phyloP scores from a whole-genome alignment of 169 alveolate species.

The Babesia bigemina region DNA sequence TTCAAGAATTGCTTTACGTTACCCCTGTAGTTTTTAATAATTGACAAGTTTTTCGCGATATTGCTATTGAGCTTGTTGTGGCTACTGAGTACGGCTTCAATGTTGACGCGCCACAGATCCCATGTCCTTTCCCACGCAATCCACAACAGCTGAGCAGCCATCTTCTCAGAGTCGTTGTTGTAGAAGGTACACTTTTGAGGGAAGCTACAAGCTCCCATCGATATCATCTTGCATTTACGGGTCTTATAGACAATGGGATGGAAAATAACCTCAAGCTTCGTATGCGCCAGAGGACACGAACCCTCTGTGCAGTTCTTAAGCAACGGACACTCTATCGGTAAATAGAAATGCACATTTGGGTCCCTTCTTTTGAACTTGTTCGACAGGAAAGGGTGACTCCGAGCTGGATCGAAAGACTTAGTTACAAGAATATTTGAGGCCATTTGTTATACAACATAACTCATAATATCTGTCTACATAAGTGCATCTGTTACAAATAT shows the following conservation, averaged over 20 bases:
- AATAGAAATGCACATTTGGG: slow-evolving; percentile 76
- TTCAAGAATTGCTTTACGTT: not conserved
- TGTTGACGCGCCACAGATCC: slow-evolving; percentile 70
- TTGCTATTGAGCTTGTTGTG: not conserved
- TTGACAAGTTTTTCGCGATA: not conserved
- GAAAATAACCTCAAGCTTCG: slow-evolving; percentile 81
- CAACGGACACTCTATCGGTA: slow-evolving; percentile 84
- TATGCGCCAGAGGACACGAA: slow-evolving; percentile 81
- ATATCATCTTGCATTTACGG: slow-evolving; percentile 77
- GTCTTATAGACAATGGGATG: slow-evolving; percentile 84
- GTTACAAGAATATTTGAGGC: slow-evolving; percentile 62
- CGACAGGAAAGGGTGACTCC: slow-evolving; percentile 67
- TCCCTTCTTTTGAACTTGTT: slow-evolving; percentile 76
- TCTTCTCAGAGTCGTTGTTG: slow-evolving; percentile 67
- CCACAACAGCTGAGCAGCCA: slow-evolving; percentile 71
- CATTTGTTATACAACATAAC: too few species aligned
- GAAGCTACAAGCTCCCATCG: slow-evolving; percentile 69
- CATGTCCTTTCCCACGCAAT: slow-evolving; percentile 71
- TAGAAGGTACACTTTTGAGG: slow-evolving; percentile 74
- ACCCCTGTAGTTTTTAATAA: slow-evolving; percentile 9
- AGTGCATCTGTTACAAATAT: too few species aligned
- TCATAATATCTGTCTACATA: too few species aligned
- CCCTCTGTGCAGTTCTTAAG: slow-evolving; percentile 79
- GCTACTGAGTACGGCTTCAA: slow-evolving; percentile 46
- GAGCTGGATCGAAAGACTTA: slow-evolving; percentile 63